phyloP scores from a whole-genome alignment of 352 stramenopile genomes.

The Phytophthora meadii region DNA sequence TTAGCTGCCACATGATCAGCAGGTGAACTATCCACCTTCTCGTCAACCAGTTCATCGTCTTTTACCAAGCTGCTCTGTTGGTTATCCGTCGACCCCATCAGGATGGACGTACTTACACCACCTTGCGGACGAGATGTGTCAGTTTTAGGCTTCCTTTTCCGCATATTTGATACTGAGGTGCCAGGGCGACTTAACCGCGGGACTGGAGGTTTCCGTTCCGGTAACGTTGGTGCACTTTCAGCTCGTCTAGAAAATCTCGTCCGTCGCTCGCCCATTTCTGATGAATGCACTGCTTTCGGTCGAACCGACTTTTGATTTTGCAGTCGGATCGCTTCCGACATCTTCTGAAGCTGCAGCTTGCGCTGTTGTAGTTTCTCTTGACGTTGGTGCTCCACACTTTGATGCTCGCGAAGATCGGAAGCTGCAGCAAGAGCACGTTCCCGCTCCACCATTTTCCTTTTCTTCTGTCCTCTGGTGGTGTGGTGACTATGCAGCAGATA shows the following conservation, averaged over 20 bases:
- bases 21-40: background rate
- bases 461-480: constrained; percentile 30
- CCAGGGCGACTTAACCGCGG: constrained; percentile 48
- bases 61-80: constrained; percentile 1
- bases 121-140: constrained; percentile 1
- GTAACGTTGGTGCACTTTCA: constrained; percentile 18
- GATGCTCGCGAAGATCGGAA: constrained; percentile 46
- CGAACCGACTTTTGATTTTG: constrained; percentile 49
- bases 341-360: constrained; percentile 50
- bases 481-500: constrained; percentile 45
- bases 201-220: constrained; percentile 60
- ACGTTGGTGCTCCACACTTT: constrained; percentile 29
- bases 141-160: constrained; percentile 17
- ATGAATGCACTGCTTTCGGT: constrained; percentile 4
- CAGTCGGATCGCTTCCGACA: constrained; percentile 62
- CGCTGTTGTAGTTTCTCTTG: constrained; percentile 42
- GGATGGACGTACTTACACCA: constrained; percentile 34
- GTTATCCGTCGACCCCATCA: constrained; percentile 14
- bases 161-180: constrained; percentile 10
- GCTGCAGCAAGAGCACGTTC: constrained; percentile 54
- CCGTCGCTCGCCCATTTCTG: background rate
- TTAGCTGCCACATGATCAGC: constrained; percentile 7
- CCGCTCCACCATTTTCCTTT: constrained; percentile 51
- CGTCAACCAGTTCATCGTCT: background rate
- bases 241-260: background rate